A percentile compares a stretch with the other conserved stretches of the same genome.
phyloP scores from a whole-genome alignment of 1,139 yeast species.

The Blastobotrys illinoisensis region DNA sequence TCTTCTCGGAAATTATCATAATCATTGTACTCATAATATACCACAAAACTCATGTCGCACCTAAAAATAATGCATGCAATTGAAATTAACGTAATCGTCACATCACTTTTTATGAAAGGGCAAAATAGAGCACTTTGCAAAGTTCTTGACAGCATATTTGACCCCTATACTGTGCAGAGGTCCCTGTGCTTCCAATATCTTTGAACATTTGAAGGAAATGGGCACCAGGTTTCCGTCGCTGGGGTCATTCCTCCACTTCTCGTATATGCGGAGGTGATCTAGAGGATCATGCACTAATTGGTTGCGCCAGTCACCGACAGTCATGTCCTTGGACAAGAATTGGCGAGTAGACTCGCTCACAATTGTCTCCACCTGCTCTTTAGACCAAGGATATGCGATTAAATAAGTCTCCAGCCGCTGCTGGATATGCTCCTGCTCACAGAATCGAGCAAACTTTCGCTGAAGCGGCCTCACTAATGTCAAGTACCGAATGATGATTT shows the following conservation, averaged over 20 bases:
- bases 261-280: background rate
- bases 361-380: background rate
- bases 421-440: background rate
- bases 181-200: background rate
- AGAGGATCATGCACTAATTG: background rate
- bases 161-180: background rate
- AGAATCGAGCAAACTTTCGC: background rate
- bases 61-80: too few species aligned
- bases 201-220: background rate
- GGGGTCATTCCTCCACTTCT: background rate
- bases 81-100: too few species aligned
- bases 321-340: background rate
- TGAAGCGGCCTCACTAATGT: constrained; percentile 9
- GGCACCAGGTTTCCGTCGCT: background rate
- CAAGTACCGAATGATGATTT: constrained; percentile 8
- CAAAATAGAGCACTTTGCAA: background rate
- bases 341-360: background rate
- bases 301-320: background rate
- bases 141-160: background rate
- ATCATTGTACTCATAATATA: too few species aligned
- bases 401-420: background rate
- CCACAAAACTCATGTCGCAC: too few species aligned
- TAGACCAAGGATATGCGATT: background rate
- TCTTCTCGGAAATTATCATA: too few species aligned
- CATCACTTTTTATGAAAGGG: background rate